Evolutionary conservation across 306 rosid species (phyloP).

Genomic region (Inga oerstediana): DNA sequence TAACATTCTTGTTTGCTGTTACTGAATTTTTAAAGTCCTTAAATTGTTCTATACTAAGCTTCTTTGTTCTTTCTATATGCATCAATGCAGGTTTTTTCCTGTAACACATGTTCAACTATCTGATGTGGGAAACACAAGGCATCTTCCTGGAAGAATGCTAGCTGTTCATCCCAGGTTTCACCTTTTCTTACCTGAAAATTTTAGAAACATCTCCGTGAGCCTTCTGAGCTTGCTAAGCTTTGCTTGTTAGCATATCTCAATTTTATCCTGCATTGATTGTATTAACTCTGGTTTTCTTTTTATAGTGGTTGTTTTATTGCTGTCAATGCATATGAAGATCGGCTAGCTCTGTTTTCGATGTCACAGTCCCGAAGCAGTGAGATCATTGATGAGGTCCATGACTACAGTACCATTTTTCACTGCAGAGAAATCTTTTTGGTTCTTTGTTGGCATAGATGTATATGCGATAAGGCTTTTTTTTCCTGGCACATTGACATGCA

Average conservation of each 20-base stretch:
- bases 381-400: slow-evolving; percentile 74
- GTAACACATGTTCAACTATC: slow-evolving; percentile 78
- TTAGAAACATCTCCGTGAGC: slow-evolving; percentile 26
- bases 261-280: background rate
- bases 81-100: slow-evolving; percentile 69
- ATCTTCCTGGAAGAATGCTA: slow-evolving; percentile 85
- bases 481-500: slow-evolving; percentile 19
- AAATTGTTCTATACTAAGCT: slow-evolving; percentile 3
- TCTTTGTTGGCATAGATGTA: slow-evolving; percentile 18
- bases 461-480: slow-evolving; percentile 11
- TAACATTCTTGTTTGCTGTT: background rate
- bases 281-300: slow-evolving; percentile 40
- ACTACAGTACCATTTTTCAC: slow-evolving; percentile 25
- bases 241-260: slow-evolving; percentile 9
- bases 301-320: slow-evolving; percentile 96
- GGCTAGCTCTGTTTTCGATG: slow-evolving; percentile 76
- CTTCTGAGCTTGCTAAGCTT: slow-evolving; percentile 17
- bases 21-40: background rate
- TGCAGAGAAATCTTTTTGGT: slow-evolving; percentile 31
- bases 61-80: slow-evolving; percentile 21
- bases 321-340: slow-evolving; percentile 83
- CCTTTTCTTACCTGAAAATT: slow-evolving; percentile 21
- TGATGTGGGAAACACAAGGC: slow-evolving; percentile 72
- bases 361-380: slow-evolving; percentile 58
- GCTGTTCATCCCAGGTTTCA: slow-evolving; percentile 79